Percentiles rank a stretch among this genome's conserved stretches.
Conservation (phyloP, 2,329 filamentous ascomycete genomes). For the Colletotrichum plurivorum region DNA sequence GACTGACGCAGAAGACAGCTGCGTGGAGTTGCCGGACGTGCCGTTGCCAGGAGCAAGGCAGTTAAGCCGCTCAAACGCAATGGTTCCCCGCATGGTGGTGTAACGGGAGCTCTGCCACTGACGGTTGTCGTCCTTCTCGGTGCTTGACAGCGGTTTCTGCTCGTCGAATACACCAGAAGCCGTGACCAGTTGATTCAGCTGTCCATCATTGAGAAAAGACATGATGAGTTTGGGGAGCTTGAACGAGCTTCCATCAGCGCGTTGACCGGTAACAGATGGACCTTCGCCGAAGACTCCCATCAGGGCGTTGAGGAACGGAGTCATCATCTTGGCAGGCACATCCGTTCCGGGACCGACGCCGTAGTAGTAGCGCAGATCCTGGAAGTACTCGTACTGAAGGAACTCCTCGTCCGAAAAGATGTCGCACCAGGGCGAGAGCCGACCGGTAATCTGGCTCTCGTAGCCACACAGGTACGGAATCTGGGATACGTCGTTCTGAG, state of each 20-base stretch:
- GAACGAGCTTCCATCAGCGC: constrained; percentile 61
- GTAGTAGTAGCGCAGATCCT: constrained; percentile 79
- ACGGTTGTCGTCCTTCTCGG: constrained; percentile 60
- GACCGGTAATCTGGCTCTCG: constrained; percentile 76
- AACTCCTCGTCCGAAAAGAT: constrained; percentile 75
- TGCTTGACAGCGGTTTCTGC: constrained; percentile 63
- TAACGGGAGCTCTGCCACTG: constrained; percentile 70
- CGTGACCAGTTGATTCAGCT: constrained; percentile 73
- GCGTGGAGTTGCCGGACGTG: constrained; percentile 16
- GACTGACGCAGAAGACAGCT: background rate
- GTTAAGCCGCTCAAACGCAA: constrained; percentile 74
- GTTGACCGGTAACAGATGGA: constrained; percentile 63
- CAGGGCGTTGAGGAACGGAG: constrained; percentile 70
- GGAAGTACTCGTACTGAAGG: constrained; percentile 75
- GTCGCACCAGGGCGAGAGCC: constrained; percentile 72
- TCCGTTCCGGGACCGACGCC: constrained; percentile 70
- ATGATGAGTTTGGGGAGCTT: constrained; percentile 70
- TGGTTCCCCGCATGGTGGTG: constrained; percentile 75
- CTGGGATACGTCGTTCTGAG: constrained; percentile 65
- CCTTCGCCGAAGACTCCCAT: constrained; percentile 67
- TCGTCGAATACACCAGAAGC: constrained; percentile 73
- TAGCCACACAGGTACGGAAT: constrained; percentile 81
- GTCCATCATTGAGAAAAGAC: constrained; percentile 76
- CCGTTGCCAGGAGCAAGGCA: constrained; percentile 53
- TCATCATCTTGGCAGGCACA: constrained; percentile 71